Evolutionary conservation across 169 alveolate species (phyloP).

Genomic region (Cryptosporidium canis): DNA sequence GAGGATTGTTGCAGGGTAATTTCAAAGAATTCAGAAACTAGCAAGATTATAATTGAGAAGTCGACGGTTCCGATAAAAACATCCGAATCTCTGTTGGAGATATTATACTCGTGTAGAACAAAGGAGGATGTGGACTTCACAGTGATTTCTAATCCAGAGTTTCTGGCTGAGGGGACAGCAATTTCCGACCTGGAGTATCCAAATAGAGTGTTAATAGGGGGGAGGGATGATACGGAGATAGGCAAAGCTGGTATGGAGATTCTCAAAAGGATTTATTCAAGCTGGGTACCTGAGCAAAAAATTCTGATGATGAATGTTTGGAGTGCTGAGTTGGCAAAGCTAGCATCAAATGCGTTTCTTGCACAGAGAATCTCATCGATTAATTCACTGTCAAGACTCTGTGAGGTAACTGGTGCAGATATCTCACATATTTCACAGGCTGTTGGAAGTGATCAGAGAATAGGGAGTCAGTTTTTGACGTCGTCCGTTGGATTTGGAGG

Average conservation of each 20-base stretch:
- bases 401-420: constrained; percentile 90
- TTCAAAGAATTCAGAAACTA: constrained; percentile 77
- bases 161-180: constrained; percentile 90
- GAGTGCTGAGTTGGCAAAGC: constrained; percentile 89
- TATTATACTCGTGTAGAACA: constrained; percentile 71
- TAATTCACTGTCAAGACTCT: constrained; percentile 86
- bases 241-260: constrained; percentile 76
- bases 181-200: constrained; percentile 82
- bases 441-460: constrained; percentile 83
- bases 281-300: constrained; percentile 84
- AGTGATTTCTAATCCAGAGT: constrained; percentile 88
- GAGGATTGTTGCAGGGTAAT: constrained; percentile 80
- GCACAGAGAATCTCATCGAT: constrained; percentile 90
- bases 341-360: constrained; percentile 88
- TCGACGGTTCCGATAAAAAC: constrained; percentile 88
- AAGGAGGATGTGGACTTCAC: constrained; percentile 75
- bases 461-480: constrained; percentile 85
- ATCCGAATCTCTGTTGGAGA: constrained; percentile 78
- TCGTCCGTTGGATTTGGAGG: constrained; percentile 93
- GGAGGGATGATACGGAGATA: constrained; percentile 70
- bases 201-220: constrained; percentile 87
- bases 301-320: constrained; percentile 80
- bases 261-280: constrained; percentile 80
- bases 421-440: constrained; percentile 75
- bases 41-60: constrained; percentile 83